Conservation (phyloP, 495 filamentous ascomycete species). For the Parachaetomium inaequale region DNA sequence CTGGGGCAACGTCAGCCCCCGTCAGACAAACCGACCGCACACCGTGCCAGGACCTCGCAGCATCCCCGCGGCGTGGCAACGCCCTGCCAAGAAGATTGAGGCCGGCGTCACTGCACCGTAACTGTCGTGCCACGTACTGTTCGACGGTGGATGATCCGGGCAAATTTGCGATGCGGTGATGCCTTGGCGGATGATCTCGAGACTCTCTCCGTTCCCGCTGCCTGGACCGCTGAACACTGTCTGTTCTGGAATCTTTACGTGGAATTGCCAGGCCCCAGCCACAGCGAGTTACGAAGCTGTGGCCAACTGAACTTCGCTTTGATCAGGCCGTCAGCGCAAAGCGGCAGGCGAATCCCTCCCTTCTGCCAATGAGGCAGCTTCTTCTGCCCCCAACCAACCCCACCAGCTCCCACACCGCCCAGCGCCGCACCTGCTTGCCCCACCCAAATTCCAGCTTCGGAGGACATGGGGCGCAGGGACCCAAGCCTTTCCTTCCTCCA, state of each 20-base stretch:
- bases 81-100: slow-evolving; percentile 16
- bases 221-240: neutral
- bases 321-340: slow-evolving; percentile 18
- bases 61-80: neutral
- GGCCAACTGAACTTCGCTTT: slow-evolving; percentile 18
- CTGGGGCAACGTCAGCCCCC: slow-evolving; percentile 25
- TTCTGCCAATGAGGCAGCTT: slow-evolving; percentile 40
- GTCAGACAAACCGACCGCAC: slow-evolving; percentile 2
- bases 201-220: neutral
- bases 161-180: neutral
- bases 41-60: slow-evolving; percentile 16
- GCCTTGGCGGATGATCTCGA: neutral
- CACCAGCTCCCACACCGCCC: slow-evolving; percentile 23
- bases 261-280: slow-evolving; percentile 25
- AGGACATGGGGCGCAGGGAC: slow-evolving; percentile 32
- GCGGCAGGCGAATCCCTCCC: slow-evolving; percentile 36
- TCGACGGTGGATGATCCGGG: neutral
- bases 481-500: slow-evolving; percentile 32
- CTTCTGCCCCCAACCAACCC: slow-evolving; percentile 26
- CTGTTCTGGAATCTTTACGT: neutral
- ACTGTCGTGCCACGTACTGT: slow-evolving; percentile 19
- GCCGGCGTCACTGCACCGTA: slow-evolving; percentile 14
- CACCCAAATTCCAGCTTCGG: slow-evolving; percentile 22
- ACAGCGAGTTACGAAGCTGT: slow-evolving; percentile 28
- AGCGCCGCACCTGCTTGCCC: slow-evolving; percentile 15